A percentile compares a stretch with the other conserved stretches of the same genome.
phyloP scores from a whole-genome alignment of 2,329 filamentous ascomycete species.

The Aspergillus viridinutans region DNA sequence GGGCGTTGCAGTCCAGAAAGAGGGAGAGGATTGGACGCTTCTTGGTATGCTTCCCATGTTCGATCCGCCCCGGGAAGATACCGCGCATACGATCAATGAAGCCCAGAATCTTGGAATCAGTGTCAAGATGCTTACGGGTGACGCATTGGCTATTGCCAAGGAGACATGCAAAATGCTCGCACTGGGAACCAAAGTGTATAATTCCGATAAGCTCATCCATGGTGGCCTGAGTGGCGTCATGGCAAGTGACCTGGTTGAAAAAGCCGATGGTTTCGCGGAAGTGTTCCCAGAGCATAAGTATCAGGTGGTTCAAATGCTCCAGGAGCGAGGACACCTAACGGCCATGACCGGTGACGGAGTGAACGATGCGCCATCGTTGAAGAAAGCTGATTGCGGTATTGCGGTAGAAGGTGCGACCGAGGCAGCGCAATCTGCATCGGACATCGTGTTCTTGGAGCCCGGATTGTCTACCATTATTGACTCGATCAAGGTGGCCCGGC shows the following conservation, averaged over 20 bases:
- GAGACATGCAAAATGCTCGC: slow-evolving; percentile 79
- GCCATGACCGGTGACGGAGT: slow-evolving; percentile 75
- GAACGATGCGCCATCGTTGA: slow-evolving; percentile 69
- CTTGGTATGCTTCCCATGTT: slow-evolving; percentile 77
- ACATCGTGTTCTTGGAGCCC: slow-evolving; percentile 70
- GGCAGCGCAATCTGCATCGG: slow-evolving; percentile 67
- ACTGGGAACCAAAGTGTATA: slow-evolving; percentile 75
- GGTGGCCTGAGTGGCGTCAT: slow-evolving; percentile 68
- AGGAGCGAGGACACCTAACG: slow-evolving; percentile 67
- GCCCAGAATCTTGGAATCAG: slow-evolving; percentile 70
- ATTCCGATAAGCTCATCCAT: slow-evolving; percentile 72
- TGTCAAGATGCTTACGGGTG: slow-evolving; percentile 78
- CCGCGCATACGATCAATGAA: slow-evolving; percentile 71
- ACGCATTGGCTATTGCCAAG: slow-evolving; percentile 74
- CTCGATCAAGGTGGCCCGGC: slow-evolving; percentile 68
- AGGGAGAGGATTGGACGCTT: slow-evolving; percentile 67
- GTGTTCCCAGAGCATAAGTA: slow-evolving; percentile 75
- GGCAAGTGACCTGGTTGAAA: slow-evolving; percentile 71
- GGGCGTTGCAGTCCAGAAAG: slow-evolving; percentile 73
- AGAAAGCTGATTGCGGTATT: slow-evolving; percentile 71
- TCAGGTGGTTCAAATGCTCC: slow-evolving; percentile 70
- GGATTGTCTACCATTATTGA: slow-evolving; percentile 68
- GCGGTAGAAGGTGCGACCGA: slow-evolving; percentile 69
- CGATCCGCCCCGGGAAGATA: slow-evolving; percentile 74
- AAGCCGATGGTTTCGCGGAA: slow-evolving; percentile 69